A percentile compares a stretch with the other conserved stretches of the same genome.
These are phyloP conservation scores for Cryptococcus sp. DNA, from an alignment of 1,284 basidiomycete species.

Conservation along the genomic window DNA sequence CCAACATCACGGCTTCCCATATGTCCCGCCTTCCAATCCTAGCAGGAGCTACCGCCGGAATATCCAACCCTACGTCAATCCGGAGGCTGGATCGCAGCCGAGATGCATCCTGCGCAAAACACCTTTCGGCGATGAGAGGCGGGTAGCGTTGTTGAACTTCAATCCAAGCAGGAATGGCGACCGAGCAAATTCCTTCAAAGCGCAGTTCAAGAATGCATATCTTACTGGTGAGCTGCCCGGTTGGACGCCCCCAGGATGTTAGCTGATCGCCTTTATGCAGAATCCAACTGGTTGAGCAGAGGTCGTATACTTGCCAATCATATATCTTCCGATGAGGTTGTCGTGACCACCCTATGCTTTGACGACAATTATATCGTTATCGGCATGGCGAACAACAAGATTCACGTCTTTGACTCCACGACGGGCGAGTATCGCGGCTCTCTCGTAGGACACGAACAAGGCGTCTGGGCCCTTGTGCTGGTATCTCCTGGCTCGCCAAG, in stretches of 20 bases:
- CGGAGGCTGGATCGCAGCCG: not conserved
- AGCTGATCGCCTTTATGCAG: conserved; percentile 52
- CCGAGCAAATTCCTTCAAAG: conserved; percentile 33
- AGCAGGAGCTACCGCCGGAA: not conserved
- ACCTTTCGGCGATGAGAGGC: conserved; percentile 18
- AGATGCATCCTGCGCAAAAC: conserved; percentile 11
- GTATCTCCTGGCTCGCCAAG: conserved; percentile 46
- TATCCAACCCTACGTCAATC: not conserved
- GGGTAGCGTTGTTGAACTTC: conserved; percentile 8
- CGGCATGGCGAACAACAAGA: conserved; percentile 82
- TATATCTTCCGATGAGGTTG: conserved; percentile 73
- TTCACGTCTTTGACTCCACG: conserved; percentile 81
- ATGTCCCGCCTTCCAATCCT: conserved; percentile 2
- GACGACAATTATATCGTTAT: conserved; percentile 85
- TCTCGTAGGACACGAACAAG: conserved; percentile 79
- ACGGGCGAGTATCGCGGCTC: conserved; percentile 78
- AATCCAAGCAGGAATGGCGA: not conserved
- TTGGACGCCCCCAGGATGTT: no score
- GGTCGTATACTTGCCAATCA: conserved; percentile 70
- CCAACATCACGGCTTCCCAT: conserved; percentile 60
- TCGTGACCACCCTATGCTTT: conserved; percentile 84
- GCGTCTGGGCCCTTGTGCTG: conserved; percentile 90
- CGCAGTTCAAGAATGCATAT: conserved; percentile 75
- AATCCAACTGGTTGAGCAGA: conserved; percentile 81
- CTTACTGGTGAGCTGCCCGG: conserved; percentile 63